Evolutionary conservation across 306 rosid genomes (phyloP).

Genomic region (Dryas alaskensis): DNA sequence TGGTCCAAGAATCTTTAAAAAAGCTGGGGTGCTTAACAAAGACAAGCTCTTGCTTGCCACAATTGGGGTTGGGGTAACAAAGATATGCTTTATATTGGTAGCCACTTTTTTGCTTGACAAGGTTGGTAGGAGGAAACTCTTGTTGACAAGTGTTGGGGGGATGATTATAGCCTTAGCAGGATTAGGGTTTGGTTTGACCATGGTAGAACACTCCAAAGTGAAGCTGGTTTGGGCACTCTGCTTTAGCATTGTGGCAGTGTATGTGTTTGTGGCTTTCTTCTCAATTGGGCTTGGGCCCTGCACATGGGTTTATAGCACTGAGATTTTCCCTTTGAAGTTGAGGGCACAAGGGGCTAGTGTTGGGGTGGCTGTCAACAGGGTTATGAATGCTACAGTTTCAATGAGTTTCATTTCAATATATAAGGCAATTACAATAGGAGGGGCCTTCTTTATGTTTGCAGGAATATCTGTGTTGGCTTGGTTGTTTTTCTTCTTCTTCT

Average conservation of each 20-base stretch:
- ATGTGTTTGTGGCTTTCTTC: constrained; percentile 56
- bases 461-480: constrained; percentile 57
- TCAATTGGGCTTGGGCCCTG: constrained; percentile 73
- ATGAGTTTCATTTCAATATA: constrained; percentile 62
- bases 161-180: constrained; percentile 39
- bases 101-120: constrained; percentile 56
- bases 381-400: constrained; percentile 58
- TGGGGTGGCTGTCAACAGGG: constrained; percentile 76
- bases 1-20: constrained; percentile 72
- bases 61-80: constrained; percentile 62
- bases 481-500: constrained; percentile 55
- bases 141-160: constrained; percentile 54
- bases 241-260: constrained; percentile 50
- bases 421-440: constrained; percentile 73
- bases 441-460: constrained; percentile 69
- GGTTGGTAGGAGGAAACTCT: constrained; percentile 53
- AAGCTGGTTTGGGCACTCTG: constrained; percentile 50
- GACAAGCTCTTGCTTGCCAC: constrained; percentile 67
- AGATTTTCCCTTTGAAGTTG: constrained; percentile 70
- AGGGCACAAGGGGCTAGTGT: constrained; percentile 70
- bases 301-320: constrained; percentile 75
- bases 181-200: constrained; percentile 58
- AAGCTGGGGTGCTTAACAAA: constrained; percentile 60
- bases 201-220: constrained; percentile 39
- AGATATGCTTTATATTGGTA: constrained; percentile 39